These are phyloP conservation scores for Cutaneotrichosporon daszewskae DNA, from an alignment of 1,284 basidiomycete species.

Conservation along the genomic window DNA sequence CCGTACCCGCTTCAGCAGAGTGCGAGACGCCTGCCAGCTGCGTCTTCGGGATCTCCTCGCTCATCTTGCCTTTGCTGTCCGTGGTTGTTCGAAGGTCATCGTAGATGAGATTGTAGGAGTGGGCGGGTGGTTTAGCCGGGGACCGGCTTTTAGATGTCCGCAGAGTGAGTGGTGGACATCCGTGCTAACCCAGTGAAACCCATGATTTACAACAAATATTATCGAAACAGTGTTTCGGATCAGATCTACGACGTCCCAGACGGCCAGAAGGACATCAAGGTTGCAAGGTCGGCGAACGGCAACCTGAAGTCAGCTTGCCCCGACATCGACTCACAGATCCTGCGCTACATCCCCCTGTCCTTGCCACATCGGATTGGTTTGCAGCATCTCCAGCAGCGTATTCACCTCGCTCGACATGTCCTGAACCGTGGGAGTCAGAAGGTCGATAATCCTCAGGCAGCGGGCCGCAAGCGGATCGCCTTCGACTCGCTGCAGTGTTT, in stretches of 20 bases:
- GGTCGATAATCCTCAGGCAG: slow-evolving; percentile 16
- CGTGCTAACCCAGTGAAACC: too few species aligned
- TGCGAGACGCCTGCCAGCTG: slow-evolving; percentile 62
- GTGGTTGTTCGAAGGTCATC: too few species aligned
- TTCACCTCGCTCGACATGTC: slow-evolving; percentile 4
- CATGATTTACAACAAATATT: too few species aligned
- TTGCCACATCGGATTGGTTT: slow-evolving; percentile 12
- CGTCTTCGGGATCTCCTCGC: slow-evolving; percentile 54
- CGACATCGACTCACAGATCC: slow-evolving; percentile 2
- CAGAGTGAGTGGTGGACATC: too few species aligned
- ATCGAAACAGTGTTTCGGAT: too few species aligned
- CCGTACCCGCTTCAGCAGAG: slow-evolving; percentile 46
- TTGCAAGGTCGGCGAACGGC: slow-evolving; percentile 17
- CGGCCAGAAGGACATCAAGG: slow-evolving; percentile 16
- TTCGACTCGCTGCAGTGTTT: slow-evolving; percentile 8
- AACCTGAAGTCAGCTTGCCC: slow-evolving; percentile 1
- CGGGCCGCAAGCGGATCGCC: slow-evolving; percentile 19
- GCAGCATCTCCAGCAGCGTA: slow-evolving; percentile 10
- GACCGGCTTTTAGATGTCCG: too few species aligned
- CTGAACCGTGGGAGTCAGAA: slow-evolving; percentile 9
- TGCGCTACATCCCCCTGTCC: slow-evolving; percentile 6
- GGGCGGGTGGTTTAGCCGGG: too few species aligned
- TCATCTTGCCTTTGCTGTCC: too few species aligned
- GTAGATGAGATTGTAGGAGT: too few species aligned
- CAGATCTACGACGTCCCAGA: slow-evolving; percentile 8